These are phyloP conservation scores for Saturnispora kantuleensis DNA, from an alignment of 805 yeast genomes.

Conservation along the genomic window DNA sequence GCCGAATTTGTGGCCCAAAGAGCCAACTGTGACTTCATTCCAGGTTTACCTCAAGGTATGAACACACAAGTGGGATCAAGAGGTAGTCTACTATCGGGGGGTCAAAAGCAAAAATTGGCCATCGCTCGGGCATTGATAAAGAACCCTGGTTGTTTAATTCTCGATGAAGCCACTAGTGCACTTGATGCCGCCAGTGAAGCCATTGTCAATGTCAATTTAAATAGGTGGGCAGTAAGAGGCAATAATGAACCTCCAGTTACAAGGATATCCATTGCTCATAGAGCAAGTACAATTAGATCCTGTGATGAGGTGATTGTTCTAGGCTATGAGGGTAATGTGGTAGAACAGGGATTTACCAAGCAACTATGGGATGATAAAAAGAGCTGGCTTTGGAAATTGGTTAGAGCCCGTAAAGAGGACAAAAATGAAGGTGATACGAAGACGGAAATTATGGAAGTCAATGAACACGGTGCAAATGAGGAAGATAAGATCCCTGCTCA, in stretches of 20 bases:
- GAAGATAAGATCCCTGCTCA: conserved; percentile 3
- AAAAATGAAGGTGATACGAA: conserved; percentile 11
- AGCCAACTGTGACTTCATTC: conserved; percentile 72
- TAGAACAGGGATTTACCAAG: conserved; percentile 62
- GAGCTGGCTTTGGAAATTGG: conserved; percentile 25
- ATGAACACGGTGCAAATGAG: not conserved
- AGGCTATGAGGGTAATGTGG: conserved; percentile 67
- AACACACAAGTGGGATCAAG: conserved; percentile 82
- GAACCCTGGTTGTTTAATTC: conserved; percentile 49
- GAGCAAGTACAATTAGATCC: conserved; percentile 78
- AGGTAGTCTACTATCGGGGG: conserved; percentile 56
- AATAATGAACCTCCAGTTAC: conserved; percentile 48
- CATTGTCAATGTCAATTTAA: conserved; percentile 67
- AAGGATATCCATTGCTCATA: conserved; percentile 82
- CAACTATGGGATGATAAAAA: conserved; percentile 38
- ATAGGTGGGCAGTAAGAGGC: conserved; percentile 34
- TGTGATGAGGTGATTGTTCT: conserved; percentile 76
- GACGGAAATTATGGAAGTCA: conserved; percentile 7
- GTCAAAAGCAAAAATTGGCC: conserved; percentile 70
- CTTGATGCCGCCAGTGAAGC: conserved; percentile 82
- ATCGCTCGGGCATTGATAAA: conserved; percentile 67
- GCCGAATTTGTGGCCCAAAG: conserved; percentile 53
- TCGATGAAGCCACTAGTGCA: conserved; percentile 89
- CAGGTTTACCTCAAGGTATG: conserved; percentile 69
- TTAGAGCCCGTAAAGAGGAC: conserved; percentile 14